Conservation (phyloP, 2,329 filamentous ascomycete species). For the Chaetoscypha palmicola region DNA sequence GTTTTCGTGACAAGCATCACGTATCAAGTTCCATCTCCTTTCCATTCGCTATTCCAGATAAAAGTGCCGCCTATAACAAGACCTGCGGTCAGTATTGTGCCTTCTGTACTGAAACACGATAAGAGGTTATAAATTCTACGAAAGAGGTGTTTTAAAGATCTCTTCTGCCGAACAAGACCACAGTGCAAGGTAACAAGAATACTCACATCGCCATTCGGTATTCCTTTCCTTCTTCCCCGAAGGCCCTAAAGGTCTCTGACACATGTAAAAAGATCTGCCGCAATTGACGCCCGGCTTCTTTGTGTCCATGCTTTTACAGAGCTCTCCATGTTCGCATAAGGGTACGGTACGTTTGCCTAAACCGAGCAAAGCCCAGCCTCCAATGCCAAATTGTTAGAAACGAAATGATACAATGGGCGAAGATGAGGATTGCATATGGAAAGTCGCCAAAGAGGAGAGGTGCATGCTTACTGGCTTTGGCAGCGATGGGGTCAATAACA, state of each 20-base stretch:
- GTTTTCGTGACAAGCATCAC: neutral
- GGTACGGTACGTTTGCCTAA: slow-evolving; percentile 67
- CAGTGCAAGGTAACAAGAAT: slow-evolving; percentile 60
- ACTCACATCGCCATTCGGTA: slow-evolving; percentile 80
- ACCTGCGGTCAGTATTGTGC: no score
- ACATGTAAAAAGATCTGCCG: slow-evolving; percentile 62
- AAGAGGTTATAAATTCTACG: no score
- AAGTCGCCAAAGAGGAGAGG: no score
- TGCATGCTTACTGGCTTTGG: slow-evolving; percentile 84
- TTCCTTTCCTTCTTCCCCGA: slow-evolving; percentile 77
- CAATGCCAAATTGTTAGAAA: no score
- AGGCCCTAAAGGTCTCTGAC: slow-evolving; percentile 69
- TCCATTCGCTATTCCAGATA: neutral
- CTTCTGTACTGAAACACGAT: no score
- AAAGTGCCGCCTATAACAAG: neutral
- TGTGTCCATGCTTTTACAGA: slow-evolving; percentile 74
- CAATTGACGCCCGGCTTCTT: slow-evolving; percentile 85
- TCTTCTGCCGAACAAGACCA: slow-evolving; percentile 22
- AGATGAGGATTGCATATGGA: slow-evolving; percentile 60
- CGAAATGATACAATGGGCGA: neutral
- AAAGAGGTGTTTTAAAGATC: no score
- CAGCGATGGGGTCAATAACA: slow-evolving; percentile 60
- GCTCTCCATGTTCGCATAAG: slow-evolving; percentile 80
- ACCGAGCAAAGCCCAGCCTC: neutral
- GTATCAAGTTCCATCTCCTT: neutral